These are phyloP conservation scores for Oryza meridionalis DNA, from an alignment of 176 grass and related monocot genomes.

Conservation along the genomic window DNA sequence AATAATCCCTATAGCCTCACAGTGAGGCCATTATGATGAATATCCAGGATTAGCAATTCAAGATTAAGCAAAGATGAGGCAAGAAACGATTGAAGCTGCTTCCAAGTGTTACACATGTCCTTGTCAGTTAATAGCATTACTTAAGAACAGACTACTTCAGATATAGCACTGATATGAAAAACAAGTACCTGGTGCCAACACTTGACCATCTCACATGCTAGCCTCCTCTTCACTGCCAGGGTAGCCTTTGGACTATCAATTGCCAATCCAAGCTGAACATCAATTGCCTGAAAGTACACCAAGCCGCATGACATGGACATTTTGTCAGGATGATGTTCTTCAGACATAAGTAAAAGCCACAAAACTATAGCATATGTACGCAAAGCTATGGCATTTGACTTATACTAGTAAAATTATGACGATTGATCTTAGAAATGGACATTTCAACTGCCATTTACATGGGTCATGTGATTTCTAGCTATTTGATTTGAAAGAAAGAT, in stretches of 20 bases:
- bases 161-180: not conserved
- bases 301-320: not conserved
- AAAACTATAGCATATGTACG: not conserved
- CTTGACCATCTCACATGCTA: conserved; percentile 98
- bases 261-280: conserved; percentile 96
- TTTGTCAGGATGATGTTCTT: not conserved
- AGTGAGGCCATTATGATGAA: not conserved
- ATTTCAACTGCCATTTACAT: conserved; percentile 38
- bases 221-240: conserved; percentile 91
- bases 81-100: not conserved
- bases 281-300: conserved; percentile 62
- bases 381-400: not conserved
- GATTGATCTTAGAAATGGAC: conserved; percentile 22
- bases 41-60: not conserved
- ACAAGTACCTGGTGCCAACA: conserved; percentile 88
- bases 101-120: not conserved
- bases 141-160: not conserved
- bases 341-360: not conserved
- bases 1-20: not conserved
- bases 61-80: not conserved
- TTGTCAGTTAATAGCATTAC: not conserved
- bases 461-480: conserved; percentile 36
- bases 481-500: not conserved
- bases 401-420: conserved; percentile 21
- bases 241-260: conserved; percentile 95